These are phyloP conservation scores for Erodium trifolium DNA, from an alignment of 441 rosid genomes.

Conservation along the genomic window DNA sequence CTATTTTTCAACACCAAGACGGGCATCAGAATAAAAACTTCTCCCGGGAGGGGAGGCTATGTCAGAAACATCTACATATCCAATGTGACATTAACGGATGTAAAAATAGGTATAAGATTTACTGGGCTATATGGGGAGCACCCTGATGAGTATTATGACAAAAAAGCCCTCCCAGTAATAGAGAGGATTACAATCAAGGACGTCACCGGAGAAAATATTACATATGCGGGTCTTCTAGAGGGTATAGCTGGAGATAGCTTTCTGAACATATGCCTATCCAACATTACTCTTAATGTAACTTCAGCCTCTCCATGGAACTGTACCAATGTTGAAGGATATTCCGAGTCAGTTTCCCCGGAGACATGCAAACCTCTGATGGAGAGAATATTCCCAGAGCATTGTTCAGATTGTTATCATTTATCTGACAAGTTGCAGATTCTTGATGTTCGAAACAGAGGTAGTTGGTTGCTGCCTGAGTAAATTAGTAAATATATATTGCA, in stretches of 20 bases:
- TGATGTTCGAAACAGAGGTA: slow-evolving; percentile 34
- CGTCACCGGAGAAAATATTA: slow-evolving; percentile 52
- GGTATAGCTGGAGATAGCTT: slow-evolving; percentile 75
- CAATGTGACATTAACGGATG: slow-evolving; percentile 51
- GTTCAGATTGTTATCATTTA: slow-evolving; percentile 54
- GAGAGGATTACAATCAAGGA: slow-evolving; percentile 64
- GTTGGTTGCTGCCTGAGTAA: slow-evolving; percentile 65
- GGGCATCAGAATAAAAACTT: slow-evolving; percentile 72
- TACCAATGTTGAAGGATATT: slow-evolving; percentile 67
- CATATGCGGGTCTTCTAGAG: slow-evolving; percentile 64
- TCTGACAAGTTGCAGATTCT: slow-evolving; percentile 33
- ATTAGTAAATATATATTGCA: slow-evolving; percentile 22
- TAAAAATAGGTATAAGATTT: slow-evolving; percentile 54
- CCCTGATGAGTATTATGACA: slow-evolving; percentile 69
- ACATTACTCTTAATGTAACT: slow-evolving; percentile 44
- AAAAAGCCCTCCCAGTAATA: slow-evolving; percentile 58
- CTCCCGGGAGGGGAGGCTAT: slow-evolving; percentile 91
- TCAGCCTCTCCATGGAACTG: slow-evolving; percentile 69
- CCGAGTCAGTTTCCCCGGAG: slow-evolving; percentile 60
- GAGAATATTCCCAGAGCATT: slow-evolving; percentile 54
- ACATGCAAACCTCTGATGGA: slow-evolving; percentile 54
- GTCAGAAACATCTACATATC: slow-evolving; percentile 64
- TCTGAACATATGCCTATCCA: slow-evolving; percentile 56
- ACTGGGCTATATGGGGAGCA: slow-evolving; percentile 74
- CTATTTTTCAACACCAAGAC: slow-evolving; percentile 51